phyloP scores from a whole-genome alignment of 169 alveolate genomes.

The Amoebophrya sp. region DNA sequence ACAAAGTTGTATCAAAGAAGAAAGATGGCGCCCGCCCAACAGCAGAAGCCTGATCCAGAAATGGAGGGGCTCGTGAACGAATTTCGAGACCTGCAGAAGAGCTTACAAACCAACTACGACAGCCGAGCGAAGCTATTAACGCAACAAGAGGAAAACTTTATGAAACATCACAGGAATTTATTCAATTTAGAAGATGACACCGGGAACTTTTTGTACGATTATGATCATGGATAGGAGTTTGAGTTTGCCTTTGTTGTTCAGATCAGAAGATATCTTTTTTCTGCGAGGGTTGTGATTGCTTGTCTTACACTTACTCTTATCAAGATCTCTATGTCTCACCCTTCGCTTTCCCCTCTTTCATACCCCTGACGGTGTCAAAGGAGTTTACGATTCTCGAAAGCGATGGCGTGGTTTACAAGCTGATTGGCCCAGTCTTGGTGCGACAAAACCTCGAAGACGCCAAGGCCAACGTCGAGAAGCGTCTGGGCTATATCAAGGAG shows the following conservation, averaged over 20 bases:
- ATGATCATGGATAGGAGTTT: no score
- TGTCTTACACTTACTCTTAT: no score
- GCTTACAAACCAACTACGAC: neutral
- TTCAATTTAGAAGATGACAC: no score
- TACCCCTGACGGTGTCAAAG: neutral
- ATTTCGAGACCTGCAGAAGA: neutral
- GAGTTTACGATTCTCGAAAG: neutral
- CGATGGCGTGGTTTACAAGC: conserved; percentile 8
- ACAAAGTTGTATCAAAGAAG: no score
- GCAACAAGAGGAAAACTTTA: conserved; percentile 5
- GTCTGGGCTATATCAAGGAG: neutral
- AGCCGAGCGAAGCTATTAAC: neutral
- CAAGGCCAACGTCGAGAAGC: neutral
- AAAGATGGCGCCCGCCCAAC: no score
- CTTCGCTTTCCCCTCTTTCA: no score
- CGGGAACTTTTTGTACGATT: no score
- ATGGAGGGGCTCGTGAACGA: neutral
- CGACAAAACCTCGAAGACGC: neutral
- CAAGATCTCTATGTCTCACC: no score
- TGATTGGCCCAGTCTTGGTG: conserved; percentile 13
- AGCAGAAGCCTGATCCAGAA: neutral
- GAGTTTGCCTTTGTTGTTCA: no score
- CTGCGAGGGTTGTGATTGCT: no score
- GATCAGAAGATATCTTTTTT: no score
- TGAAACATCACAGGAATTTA: no score